Base-by-base conservation (phyloP, 257 asterid species). In the Penstemon barbatus region DNA sequence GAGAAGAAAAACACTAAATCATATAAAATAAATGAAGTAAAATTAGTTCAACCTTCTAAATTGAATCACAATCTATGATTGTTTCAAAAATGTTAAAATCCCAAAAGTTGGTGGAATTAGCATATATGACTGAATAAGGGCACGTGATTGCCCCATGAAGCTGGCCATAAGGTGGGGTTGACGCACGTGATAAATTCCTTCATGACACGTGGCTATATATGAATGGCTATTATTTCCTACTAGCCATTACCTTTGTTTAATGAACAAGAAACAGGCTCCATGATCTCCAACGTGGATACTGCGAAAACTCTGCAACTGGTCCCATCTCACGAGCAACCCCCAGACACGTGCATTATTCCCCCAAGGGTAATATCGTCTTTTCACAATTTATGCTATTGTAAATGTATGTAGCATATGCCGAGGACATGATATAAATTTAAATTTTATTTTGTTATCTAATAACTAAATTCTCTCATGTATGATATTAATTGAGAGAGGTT, bases 281-380 rank as follows among this genome's bases (percentile, higher is more conserved):
- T 76, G 76, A 75, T 60, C 56, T 37, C 78, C 74, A 84, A 84
- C 80, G 85, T 84, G 85, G 82, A 71, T 53, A 60, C 83, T 77
- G 77, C 41, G 18, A 70, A 25, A 65, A 51, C 45, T 44, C 71
- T 65, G 65, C 72, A 59, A 38, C 12, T 5, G 69, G 81, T 74
- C 82, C 85, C 79, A 59, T 62, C 79, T 64, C 81, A 70, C 83
- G 77, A 80, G 76, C 79, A 18, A 13, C 59, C 45, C 18, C 65
- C 79, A 67, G 78, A 76, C 84, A 76, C 84, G 78, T 79, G 78
- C 71, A 84, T 67, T 13, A 73, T 63, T 57, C 77, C 59, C 38
- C 66, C 8, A 8, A 49, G 40, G 74, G 72, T 25, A 54, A 5
- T 74, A 19, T 64, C n/a, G 72, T 77, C 81, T 55, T 57, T 70